A percentile compares a stretch with the other conserved stretches of the same genome.
Conservation (phyloP, 2,329 filamentous ascomycete genomes). For the Beauveria rudraprayagi region DNA sequence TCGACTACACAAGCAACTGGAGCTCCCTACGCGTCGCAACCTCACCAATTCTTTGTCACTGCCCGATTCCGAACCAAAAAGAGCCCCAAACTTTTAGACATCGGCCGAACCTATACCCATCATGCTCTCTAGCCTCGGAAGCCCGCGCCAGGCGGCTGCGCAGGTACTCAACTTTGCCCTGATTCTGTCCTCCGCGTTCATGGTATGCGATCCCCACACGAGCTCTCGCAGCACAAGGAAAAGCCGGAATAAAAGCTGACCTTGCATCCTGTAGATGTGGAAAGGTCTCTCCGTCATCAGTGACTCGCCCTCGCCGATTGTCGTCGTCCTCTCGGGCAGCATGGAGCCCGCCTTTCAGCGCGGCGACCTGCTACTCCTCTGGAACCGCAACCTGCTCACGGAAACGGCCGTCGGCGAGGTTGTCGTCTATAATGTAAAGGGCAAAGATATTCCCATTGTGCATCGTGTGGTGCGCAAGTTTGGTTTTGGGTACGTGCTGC, state of each 20-base stretch:
- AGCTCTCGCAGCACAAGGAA: neutral
- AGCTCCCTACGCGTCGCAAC: neutral
- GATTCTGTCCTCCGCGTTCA: conserved; percentile 84
- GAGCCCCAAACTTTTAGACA: neutral
- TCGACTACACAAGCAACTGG: neutral
- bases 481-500: conserved; percentile 41
- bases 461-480: conserved; percentile 80
- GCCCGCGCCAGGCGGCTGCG: conserved; percentile 70
- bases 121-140: conserved; percentile 64
- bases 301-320: conserved; percentile 69
- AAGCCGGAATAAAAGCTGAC: conserved; percentile 13
- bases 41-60: neutral
- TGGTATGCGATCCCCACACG: conserved; percentile 43
- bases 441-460: conserved; percentile 96
- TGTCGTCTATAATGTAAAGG: conserved; percentile 71
- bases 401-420: conserved; percentile 50
- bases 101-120: conserved; percentile 11
- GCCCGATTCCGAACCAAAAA: neutral
- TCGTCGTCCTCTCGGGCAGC: conserved; percentile 74
- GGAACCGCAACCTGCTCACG: conserved; percentile 59
- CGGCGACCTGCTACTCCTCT: conserved; percentile 67
- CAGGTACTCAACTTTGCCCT: conserved; percentile 88
- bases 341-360: conserved; percentile 81
- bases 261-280: conserved; percentile 53
- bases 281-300: conserved; percentile 76